A percentile compares a stretch with the other conserved stretches of the same genome.
These are phyloP conservation scores for Dryas octopetala DNA, from an alignment of 306 rosid species.

Conservation along the genomic window DNA sequence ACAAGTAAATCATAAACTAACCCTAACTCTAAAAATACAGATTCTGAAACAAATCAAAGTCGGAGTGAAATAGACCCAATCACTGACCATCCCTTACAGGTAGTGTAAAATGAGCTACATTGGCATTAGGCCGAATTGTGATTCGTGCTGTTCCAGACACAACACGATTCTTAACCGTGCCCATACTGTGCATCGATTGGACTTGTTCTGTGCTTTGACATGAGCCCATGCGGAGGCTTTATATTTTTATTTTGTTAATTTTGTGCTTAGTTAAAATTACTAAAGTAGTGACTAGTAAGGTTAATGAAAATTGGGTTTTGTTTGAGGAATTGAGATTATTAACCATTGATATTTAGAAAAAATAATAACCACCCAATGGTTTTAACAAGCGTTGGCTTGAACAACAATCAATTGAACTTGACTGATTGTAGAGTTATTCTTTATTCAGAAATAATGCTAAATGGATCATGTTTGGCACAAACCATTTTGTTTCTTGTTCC, in stretches of 20 bases:
- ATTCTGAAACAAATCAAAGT: not conserved
- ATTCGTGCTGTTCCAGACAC: not conserved
- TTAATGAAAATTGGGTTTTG: not conserved
- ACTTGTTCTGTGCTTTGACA: not conserved
- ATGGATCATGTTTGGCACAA: not conserved
- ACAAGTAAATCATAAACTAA: not conserved
- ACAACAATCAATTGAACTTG: not conserved
- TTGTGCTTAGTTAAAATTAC: not conserved
- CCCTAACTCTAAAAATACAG: slow-evolving; percentile 1
- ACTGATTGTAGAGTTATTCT: not conserved
- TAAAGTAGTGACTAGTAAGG: not conserved
- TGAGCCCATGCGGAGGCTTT: not conserved
- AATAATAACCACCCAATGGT: not conserved
- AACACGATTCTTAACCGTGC: not conserved
- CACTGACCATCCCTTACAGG: not conserved
- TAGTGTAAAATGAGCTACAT: not conserved
- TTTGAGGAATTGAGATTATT: not conserved
- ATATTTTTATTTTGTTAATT: not conserved
- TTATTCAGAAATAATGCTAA: not conserved
- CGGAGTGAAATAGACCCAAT: not conserved
- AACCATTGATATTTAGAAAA: too few relatives aligned
- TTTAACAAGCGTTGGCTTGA: not conserved
- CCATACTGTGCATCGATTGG: not conserved
- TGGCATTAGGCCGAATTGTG: not conserved
- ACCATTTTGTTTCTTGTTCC: not conserved